Evolutionary conservation across 2,329 filamentous ascomycete genomes (phyloP).

Genomic region (Geosmithia putterillii): DNA sequence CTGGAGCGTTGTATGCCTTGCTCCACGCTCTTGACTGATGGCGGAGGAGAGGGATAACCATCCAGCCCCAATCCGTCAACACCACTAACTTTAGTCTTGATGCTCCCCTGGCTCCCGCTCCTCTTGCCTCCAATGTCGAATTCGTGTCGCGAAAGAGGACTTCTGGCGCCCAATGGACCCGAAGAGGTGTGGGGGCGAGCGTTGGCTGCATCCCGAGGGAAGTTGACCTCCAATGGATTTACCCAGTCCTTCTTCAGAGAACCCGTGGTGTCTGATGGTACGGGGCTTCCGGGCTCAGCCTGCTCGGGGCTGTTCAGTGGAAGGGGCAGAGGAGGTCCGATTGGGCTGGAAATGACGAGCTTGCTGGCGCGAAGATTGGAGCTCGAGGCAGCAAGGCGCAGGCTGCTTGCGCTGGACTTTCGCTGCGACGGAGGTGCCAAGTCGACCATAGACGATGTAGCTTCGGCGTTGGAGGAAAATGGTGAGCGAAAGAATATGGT

Average conservation of each 20-base stretch:
- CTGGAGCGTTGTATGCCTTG: slow-evolving; percentile 5
- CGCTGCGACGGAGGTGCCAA: slow-evolving; percentile 19
- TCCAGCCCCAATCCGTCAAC: slow-evolving; percentile 3
- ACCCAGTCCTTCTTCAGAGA: slow-evolving; percentile 26
- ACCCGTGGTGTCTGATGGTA: slow-evolving; percentile 19
- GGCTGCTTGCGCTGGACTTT: slow-evolving; percentile 11
- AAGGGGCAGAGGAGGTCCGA: slow-evolving; percentile 11
- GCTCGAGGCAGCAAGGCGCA: slow-evolving; percentile 24
- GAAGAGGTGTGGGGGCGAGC: slow-evolving; percentile 12
- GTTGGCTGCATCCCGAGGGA: slow-evolving; percentile 14
- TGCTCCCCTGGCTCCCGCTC: neutral
- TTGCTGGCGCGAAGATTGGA: slow-evolving; percentile 16
- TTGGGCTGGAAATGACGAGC: slow-evolving; percentile 4
- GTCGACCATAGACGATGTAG: slow-evolving; percentile 32
- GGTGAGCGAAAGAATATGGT: slow-evolving; percentile 17
- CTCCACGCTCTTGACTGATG: slow-evolving; percentile 19
- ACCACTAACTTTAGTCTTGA: neutral
- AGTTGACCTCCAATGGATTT: slow-evolving; percentile 36
- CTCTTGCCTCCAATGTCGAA: neutral
- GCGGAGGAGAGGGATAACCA: slow-evolving; percentile 24
- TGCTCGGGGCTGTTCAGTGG: slow-evolving; percentile 14
- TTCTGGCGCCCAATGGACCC: slow-evolving; percentile 14
- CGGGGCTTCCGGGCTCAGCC: slow-evolving; percentile 16
- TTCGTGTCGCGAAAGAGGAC: slow-evolving; percentile 25
- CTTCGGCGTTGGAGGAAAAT: slow-evolving; percentile 19